phyloP scores from a whole-genome alignment of 768 basidiomycete species.

The Pholiota microspora region DNA sequence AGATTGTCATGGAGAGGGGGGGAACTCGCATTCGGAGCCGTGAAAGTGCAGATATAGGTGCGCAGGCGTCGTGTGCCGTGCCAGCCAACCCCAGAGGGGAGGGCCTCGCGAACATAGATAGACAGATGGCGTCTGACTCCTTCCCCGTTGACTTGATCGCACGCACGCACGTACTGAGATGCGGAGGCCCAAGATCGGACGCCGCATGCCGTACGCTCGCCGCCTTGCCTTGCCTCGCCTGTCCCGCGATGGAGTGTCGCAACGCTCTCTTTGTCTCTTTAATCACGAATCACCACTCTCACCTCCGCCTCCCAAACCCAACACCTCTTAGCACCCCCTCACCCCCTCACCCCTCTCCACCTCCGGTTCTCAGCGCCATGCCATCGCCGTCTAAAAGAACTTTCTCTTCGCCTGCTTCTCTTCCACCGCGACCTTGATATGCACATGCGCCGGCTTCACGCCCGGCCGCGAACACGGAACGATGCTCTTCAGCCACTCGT shows the following conservation, averaged over 20 bases:
- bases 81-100: not conserved
- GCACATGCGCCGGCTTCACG: slow-evolving; percentile 53
- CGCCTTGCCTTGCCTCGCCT: not conserved
- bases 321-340: not conserved
- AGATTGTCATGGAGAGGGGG: not conserved
- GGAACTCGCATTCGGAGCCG: not conserved
- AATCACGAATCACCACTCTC: not conserved
- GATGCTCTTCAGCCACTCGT: slow-evolving; percentile 84
- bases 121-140: not conserved
- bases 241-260: not conserved
- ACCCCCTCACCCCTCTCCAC: not conserved
- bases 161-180: not conserved
- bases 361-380: not conserved
- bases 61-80: not conserved
- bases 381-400: slow-evolving; percentile 53
- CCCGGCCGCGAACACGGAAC: slow-evolving; percentile 57
- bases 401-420: slow-evolving; percentile 69
- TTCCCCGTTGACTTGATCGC: not conserved
- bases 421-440: slow-evolving; percentile 72
- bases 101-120: not conserved
- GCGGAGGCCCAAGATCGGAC: not conserved
- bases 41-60: not conserved
- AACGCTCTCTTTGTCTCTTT: not conserved
- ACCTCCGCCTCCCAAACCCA: not conserved
- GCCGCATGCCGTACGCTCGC: not conserved